Conservation (phyloP, 352 stramenopile species). For the Pythium diclinum region DNA sequence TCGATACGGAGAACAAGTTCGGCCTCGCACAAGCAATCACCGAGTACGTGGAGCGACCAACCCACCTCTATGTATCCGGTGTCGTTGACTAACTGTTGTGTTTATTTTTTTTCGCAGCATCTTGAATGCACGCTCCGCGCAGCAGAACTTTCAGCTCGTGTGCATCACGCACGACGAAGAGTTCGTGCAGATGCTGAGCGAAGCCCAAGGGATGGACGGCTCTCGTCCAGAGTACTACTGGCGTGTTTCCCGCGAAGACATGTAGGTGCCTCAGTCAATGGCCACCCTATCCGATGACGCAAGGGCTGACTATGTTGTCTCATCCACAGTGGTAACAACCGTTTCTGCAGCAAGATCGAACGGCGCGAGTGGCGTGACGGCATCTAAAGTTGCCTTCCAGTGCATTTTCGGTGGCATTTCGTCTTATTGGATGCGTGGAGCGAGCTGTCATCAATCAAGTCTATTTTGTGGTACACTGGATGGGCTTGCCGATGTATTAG, state of each 20-base stretch:
- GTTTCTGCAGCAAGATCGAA: conserved; percentile 84
- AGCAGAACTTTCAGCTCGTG: conserved; percentile 99
- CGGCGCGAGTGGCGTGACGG: conserved; percentile 60
- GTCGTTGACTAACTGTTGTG: neutral
- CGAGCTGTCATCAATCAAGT: neutral
- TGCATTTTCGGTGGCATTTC: conserved; percentile 6
- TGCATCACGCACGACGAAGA: conserved; percentile 99
- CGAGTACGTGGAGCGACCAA: conserved; percentile 44
- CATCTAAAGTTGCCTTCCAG: conserved; percentile 24
- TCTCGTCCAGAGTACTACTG: conserved; percentile 81
- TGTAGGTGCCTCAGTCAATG: conserved; percentile 36
- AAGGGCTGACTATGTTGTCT: conserved; percentile 1
- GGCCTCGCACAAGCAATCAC: conserved; percentile 86
- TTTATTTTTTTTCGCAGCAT: conserved; percentile 71
- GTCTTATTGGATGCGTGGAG: neutral
- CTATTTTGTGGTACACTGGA: neutral
- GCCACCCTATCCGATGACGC: neutral
- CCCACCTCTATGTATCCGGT: neutral
- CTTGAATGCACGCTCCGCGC: conserved; percentile 90
- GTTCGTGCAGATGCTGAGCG: conserved; percentile 87
- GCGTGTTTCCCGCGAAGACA: conserved; percentile 77
- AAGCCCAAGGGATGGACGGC: conserved; percentile 72
- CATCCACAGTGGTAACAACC: conserved; percentile 62
- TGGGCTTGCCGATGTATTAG: neutral
- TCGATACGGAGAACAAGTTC: conserved; percentile 97